Evolutionary conservation across 2,329 filamentous ascomycete species (phyloP).

Genomic region (Sporothrix inflata): DNA sequence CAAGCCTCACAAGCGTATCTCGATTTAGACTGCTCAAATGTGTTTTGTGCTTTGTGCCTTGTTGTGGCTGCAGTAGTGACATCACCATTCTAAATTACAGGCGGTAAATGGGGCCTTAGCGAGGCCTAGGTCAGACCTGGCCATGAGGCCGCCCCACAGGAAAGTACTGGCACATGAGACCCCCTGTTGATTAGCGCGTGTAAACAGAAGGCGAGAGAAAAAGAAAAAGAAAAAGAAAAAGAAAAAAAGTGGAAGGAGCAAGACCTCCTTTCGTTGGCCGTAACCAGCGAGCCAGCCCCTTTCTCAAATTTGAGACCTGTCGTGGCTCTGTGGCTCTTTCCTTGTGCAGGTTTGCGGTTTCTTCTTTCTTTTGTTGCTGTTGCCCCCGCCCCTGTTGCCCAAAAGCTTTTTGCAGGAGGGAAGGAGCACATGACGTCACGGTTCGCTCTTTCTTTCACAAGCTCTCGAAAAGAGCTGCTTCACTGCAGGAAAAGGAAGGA

Average conservation of each 20-base stretch:
- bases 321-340: neutral
- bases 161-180: neutral
- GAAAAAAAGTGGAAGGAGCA: neutral
- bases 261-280: neutral
- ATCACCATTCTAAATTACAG: conserved; percentile 9
- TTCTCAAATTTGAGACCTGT: neutral
- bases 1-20: neutral
- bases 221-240: neutral
- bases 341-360: neutral
- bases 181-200: neutral
- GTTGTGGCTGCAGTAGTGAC: conserved; percentile 20
- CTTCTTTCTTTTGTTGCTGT: neutral
- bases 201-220: neutral
- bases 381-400: neutral
- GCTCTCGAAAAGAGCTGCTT: neutral
- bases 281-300: neutral
- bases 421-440: conserved; percentile 17
- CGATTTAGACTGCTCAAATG: neutral
- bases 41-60: conserved; percentile 4
- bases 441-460: neutral
- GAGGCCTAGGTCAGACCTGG: neutral
- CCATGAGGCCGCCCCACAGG: neutral
- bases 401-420: neutral
- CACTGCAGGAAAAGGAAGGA: neutral
- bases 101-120: neutral